phyloP scores from a whole-genome alignment of 2,329 filamentous ascomycete species.

The Catunica adiposa region DNA sequence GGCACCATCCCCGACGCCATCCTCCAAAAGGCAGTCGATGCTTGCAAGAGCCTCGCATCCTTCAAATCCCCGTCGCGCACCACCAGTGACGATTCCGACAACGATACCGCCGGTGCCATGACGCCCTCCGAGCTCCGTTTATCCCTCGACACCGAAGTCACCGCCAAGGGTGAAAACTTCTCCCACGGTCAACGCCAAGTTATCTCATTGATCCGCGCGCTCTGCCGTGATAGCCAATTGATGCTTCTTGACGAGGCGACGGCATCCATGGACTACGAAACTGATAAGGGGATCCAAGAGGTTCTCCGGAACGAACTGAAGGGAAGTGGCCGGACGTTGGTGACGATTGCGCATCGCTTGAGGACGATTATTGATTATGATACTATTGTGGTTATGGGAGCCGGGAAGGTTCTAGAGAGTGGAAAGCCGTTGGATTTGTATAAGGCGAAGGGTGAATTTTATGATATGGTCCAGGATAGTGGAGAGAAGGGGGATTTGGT shows the following conservation, averaged over 20 bases:
- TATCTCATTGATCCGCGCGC: constrained; percentile 30
- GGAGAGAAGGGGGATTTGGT: constrained; percentile 28
- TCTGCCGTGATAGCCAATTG: constrained; percentile 30
- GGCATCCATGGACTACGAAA: constrained; percentile 32
- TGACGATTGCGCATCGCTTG: constrained; percentile 34
- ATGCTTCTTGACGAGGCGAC: constrained; percentile 35
- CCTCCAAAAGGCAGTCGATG: constrained; percentile 42
- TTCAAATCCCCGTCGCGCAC: constrained; percentile 22
- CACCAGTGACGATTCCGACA: constrained; percentile 13
- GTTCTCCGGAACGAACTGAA: constrained; percentile 31
- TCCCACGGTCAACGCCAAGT: constrained; percentile 34
- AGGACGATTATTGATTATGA: constrained; percentile 36
- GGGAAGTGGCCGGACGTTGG: constrained; percentile 27
- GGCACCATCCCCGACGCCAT: constrained; percentile 30
- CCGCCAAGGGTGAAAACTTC: constrained; percentile 29
- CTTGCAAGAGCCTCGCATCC: constrained; percentile 32
- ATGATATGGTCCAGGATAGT: constrained; percentile 39
- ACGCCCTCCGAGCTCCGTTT: constrained; percentile 18
- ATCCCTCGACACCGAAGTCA: constrained; percentile 25
- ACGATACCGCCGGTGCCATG: constrained; percentile 12
- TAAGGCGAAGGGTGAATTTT: constrained; percentile 29
- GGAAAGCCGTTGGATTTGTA: constrained; percentile 33
- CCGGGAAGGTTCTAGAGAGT: constrained; percentile 29
- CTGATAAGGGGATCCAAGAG: constrained; percentile 30
- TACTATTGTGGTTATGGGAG: constrained; percentile 31